These are phyloP conservation scores for Leptoxyphium fumago DNA, from an alignment of 2,329 filamentous ascomycete genomes.

Conservation along the genomic window DNA sequence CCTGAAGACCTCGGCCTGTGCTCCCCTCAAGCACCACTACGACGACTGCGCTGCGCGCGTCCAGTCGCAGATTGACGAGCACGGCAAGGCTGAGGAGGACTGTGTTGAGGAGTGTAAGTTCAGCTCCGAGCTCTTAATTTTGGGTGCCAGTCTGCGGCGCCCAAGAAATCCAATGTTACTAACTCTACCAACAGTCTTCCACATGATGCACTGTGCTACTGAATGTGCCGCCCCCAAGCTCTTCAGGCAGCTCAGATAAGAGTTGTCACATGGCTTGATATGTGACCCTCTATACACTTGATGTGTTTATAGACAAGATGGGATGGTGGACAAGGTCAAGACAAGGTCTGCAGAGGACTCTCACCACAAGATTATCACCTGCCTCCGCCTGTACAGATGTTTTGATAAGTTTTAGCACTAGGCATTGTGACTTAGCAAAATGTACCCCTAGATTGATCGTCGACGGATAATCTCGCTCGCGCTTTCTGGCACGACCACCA, in stretches of 20 bases:
- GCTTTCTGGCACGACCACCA: neutral
- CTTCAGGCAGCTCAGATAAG: conserved; percentile 79
- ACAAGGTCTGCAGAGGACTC: neutral
- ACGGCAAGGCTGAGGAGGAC: conserved; percentile 72
- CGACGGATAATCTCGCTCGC: neutral
- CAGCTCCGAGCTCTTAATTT: too few relatives aligned
- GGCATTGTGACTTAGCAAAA: conserved; percentile 4
- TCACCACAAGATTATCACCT: neutral
- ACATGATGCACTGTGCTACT: conserved; percentile 89
- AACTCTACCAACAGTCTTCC: conserved; percentile 58
- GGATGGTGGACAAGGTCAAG: neutral
- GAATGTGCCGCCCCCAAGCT: conserved; percentile 93
- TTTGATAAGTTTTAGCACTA: conserved; percentile 3
- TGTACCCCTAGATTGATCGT: conserved; percentile 1
- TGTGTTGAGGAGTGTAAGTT: conserved; percentile 97
- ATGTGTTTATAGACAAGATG: neutral
- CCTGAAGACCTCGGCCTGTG: conserved; percentile 71
- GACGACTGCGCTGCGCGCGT: conserved; percentile 97
- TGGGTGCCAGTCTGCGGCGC: too few relatives aligned
- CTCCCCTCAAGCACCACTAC: conserved; percentile 88
- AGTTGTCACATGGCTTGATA: too few relatives aligned
- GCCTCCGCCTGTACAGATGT: conserved; percentile 1
- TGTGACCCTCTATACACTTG: too few relatives aligned
- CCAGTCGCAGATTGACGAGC: conserved; percentile 53
- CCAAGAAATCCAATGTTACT: neutral